These are phyloP conservation scores for Candida silvatica DNA, from an alignment of 805 yeast genomes.

Conservation along the genomic window DNA sequence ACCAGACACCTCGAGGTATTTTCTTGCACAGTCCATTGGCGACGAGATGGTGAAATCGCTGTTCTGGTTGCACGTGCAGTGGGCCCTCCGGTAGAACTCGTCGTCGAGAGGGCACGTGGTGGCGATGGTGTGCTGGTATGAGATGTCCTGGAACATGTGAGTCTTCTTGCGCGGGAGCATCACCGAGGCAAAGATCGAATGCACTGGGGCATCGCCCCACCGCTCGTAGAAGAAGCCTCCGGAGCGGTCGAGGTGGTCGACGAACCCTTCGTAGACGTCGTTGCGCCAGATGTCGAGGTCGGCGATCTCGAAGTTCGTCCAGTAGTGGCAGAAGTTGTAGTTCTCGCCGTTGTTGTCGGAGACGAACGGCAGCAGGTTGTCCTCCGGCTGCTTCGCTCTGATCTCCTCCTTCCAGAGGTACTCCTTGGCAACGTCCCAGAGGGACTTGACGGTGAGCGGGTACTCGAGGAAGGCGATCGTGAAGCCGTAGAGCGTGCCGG, in stretches of 20 bases:
- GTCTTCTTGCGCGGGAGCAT: constrained; percentile 51
- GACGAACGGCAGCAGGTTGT: constrained; percentile 43
- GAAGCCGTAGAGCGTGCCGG: constrained; percentile 41
- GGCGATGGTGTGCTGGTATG: constrained; percentile 77
- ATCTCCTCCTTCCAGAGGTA: constrained; percentile 26
- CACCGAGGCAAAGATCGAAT: constrained; percentile 33
- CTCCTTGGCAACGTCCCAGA: constrained; percentile 39
- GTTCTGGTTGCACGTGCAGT: constrained; percentile 65
- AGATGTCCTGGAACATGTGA: constrained; percentile 73
- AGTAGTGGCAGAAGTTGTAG: constrained; percentile 72
- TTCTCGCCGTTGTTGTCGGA: constrained; percentile 54
- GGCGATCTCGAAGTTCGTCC: constrained; percentile 77
- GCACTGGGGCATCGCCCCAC: constrained; percentile 76
- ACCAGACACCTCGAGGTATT: constrained; percentile 15
- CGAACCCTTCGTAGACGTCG: constrained; percentile 47
- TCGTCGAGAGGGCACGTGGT: constrained; percentile 69
- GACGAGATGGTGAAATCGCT: constrained; percentile 59
- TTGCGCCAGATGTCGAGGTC: constrained; percentile 58
- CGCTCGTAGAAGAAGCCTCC: constrained; percentile 85
- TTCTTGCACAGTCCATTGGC: constrained; percentile 18
- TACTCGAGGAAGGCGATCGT: constrained; percentile 45
- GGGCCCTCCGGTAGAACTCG: constrained; percentile 39
- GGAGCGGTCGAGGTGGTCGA: constrained; percentile 49
- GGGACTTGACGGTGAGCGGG: constrained; percentile 39
- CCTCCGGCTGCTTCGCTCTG: constrained; percentile 34